phyloP scores from a whole-genome alignment of 345 rosid species.

The Durio zibethinus region DNA sequence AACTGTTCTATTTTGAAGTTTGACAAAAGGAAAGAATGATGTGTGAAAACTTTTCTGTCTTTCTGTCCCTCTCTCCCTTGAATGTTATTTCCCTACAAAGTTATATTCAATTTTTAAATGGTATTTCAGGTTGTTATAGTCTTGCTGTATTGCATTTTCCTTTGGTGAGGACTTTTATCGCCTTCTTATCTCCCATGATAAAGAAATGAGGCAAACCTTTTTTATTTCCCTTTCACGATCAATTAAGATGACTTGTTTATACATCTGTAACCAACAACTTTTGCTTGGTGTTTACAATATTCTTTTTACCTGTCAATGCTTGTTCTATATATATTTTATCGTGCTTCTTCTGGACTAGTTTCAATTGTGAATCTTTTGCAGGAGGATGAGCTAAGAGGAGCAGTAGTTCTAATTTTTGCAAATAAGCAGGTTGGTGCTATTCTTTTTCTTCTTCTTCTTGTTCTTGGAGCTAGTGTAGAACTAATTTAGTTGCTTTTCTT shows the following conservation, averaged over 20 bases:
- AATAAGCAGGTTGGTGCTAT: slow-evolving; percentile 57
- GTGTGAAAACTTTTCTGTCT: neutral
- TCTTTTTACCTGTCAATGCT: neutral
- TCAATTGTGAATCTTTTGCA: slow-evolving; percentile 21
- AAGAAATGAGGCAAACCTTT: neutral
- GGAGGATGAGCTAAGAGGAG: slow-evolving; percentile 73
- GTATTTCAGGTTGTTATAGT: neutral
- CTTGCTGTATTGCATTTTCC: neutral
- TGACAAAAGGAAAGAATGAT: neutral
- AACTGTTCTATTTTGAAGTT: neutral
- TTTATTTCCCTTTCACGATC: neutral
- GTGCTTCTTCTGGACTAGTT: neutral
- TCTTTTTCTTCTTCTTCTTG: neutral
- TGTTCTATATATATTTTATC: neutral
- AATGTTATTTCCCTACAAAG: neutral
- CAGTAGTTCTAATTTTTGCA: slow-evolving; percentile 60
- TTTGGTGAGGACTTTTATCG: neutral
- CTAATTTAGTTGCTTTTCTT: neutral
- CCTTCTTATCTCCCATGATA: neutral
- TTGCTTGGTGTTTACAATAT: neutral
- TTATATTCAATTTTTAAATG: neutral
- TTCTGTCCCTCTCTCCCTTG: neutral
- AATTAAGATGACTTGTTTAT: neutral
- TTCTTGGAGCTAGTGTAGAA: neutral
- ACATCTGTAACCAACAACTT: neutral